These are phyloP conservation scores for Helianthus tuberosus DNA, from an alignment of 129 eudicot genomes.

Conservation along the genomic window DNA sequence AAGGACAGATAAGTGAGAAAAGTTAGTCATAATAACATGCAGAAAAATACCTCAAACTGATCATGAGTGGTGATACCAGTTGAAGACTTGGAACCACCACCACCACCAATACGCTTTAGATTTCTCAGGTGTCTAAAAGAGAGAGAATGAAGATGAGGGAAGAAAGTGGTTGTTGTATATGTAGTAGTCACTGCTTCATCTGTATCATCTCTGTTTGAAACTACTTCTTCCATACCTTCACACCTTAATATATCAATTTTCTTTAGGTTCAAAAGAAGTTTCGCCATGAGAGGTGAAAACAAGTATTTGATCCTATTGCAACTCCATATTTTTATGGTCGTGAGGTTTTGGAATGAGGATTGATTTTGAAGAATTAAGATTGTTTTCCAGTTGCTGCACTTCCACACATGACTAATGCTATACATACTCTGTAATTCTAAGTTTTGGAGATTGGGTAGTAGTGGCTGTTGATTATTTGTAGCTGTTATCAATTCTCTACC, in stretches of 20 bases:
- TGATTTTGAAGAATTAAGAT: neutral
- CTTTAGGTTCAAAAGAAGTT: too few species aligned
- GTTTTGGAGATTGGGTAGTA: neutral
- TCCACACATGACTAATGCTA: conserved; percentile 1
- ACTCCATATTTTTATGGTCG: neutral
- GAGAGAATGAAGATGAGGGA: neutral
- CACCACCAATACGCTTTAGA: too few species aligned
- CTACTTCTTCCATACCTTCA: neutral
- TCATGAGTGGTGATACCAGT: too few species aligned
- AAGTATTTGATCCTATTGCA: neutral
- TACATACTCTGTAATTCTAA: neutral
- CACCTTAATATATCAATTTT: neutral
- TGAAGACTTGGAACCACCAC: too few species aligned
- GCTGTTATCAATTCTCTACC: neutral
- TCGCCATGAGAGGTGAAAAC: neutral
- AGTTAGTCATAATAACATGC: too few species aligned
- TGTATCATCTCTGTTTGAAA: neutral
- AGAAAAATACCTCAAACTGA: too few species aligned
- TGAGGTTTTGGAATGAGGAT: conserved; percentile 2
- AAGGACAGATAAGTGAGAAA: too few species aligned
- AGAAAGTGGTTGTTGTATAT: neutral
- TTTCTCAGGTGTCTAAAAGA: too few species aligned
- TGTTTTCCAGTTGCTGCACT: neutral
- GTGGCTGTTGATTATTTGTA: neutral
- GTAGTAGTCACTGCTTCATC: neutral